Base-by-base conservation (phyloP, 1,139 yeast genomes). In the Suhomyces kunorum region DNA sequence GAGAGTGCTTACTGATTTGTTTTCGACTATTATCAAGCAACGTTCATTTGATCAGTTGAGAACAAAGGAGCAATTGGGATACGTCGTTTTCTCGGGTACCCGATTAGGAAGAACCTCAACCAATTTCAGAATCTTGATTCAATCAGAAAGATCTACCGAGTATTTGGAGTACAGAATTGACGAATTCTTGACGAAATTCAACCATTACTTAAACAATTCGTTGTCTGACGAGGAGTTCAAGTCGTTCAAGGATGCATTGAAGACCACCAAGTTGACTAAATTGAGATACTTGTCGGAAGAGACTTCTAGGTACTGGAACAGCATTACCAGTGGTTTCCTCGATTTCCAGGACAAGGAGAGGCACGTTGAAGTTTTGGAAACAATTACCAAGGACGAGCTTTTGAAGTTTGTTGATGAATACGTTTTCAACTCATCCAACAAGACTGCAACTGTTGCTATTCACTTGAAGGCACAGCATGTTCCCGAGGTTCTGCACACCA, bases 1-100 rank as follows among this genome's bases (percentile, higher is more conserved):
- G 24, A 57, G 71, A 33, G 67, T 88, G 0, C 57, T 78, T 39
- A 71, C 84, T 14, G 89, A 85, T 38, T 64, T 92, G 39, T 62
- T 88, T 36, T 77, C 84, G 0, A 89, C 87, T 41, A 74, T 89
- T 46, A 70, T 85, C 36, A 80, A 78, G 47, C 98, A 90, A 58
- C 97, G 97, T 1, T 86, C 90, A 40, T 92, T 92, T 61, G 83
- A 87, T 58, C 87, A 86, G 49, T 73, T 92, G 42, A 76, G 98
- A 61, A 92, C 98, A 3, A 83, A 87, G 53, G 98, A 92, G 62
- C 98, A 92, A 59, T 71, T 87, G 26, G 95, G 95, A 2, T 87
- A 87, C 56, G 89, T 92, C 44, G 98, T 92, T 0, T 88, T 87
- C 58, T 82, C 94, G 27, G 87, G 95, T 1, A 64, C 77, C 24